A percentile compares a stretch with the other conserved stretches of the same genome.
Evolutionary conservation across 1,139 yeast genomes (phyloP).

Genomic region (Debaryomycetaceae sp.): DNA sequence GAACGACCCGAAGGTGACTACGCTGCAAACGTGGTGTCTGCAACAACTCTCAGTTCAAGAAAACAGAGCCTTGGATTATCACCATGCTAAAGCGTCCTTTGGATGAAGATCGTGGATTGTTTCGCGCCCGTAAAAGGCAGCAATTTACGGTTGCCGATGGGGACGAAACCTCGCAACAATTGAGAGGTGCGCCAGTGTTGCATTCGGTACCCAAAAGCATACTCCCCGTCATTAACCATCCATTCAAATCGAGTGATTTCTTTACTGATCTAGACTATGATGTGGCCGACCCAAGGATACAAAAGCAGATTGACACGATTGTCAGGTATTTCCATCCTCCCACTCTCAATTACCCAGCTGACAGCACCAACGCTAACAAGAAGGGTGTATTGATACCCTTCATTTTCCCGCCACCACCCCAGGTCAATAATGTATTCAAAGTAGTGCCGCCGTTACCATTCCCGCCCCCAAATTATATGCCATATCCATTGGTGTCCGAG

Average conservation of each 20-base stretch:
- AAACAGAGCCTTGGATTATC: background rate
- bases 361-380: conserved; percentile 10
- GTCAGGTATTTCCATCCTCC: conserved; percentile 40
- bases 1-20: too few relatives aligned
- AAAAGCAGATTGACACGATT: conserved; percentile 24
- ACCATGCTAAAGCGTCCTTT: too few relatives aligned
- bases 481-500: conserved; percentile 40
- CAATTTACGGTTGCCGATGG: background rate
- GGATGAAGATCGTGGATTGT: background rate
- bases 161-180: background rate
- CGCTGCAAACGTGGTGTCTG: too few relatives aligned
- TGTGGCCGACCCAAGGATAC: conserved; percentile 11
- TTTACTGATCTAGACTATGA: conserved; percentile 31
- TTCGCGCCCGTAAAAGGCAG: background rate
- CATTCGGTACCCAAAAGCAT: conserved; percentile 36
- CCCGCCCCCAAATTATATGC: conserved; percentile 48
- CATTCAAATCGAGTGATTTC: conserved; percentile 27
- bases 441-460: conserved; percentile 42
- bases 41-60: too few relatives aligned
- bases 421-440: conserved; percentile 1
- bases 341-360: conserved; percentile 23
- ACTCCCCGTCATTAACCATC: conserved; percentile 34
- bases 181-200: conserved; percentile 13
- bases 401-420: conserved; percentile 43
- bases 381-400: conserved; percentile 45